These are phyloP conservation scores for Backusella luteola DNA, from an alignment of 192 early-diverging fungal species.

Conservation along the genomic window DNA sequence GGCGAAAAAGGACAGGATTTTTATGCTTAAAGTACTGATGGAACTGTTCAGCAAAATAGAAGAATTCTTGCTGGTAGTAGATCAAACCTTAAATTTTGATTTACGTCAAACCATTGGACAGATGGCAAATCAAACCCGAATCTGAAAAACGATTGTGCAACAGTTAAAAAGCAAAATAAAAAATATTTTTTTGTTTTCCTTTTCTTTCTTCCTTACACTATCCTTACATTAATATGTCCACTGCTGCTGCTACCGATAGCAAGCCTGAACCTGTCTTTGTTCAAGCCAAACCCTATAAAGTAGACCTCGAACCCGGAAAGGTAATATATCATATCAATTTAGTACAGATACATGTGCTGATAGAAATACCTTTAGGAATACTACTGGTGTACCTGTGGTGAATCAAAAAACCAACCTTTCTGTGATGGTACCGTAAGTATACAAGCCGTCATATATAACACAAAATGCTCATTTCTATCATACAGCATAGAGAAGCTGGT, in stretches of 20 bases:
- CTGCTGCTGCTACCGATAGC: background rate
- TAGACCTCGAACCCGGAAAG: conserved; percentile 21
- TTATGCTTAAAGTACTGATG: no score
- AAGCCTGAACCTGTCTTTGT: conserved; percentile 12
- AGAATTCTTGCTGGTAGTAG: background rate
- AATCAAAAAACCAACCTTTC: conserved; percentile 23
- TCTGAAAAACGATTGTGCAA: background rate
- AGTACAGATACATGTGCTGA: background rate
- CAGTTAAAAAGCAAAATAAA: background rate
- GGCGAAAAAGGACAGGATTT: no score
- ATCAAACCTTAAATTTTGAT: background rate
- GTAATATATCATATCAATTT: background rate
- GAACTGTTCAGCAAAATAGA: no score
- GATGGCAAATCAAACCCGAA: background rate
- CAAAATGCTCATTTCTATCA: background rate
- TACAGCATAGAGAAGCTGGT: conserved; percentile 17
- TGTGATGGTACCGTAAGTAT: conserved; percentile 21
- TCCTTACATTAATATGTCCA: conserved; percentile 20
- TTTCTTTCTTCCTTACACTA: background rate
- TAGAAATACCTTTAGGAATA: conserved; percentile 10
- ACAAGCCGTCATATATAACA: background rate
- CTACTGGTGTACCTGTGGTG: conserved; percentile 23
- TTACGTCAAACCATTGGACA: background rate
- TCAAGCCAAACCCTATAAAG: conserved; percentile 21
- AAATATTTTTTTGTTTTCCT: background rate